Evolutionary conservation across 805 yeast genomes (phyloP), one percentile per base, ranked within the genome.

Genomic region (Metschnikowia lachancei): DNA sequence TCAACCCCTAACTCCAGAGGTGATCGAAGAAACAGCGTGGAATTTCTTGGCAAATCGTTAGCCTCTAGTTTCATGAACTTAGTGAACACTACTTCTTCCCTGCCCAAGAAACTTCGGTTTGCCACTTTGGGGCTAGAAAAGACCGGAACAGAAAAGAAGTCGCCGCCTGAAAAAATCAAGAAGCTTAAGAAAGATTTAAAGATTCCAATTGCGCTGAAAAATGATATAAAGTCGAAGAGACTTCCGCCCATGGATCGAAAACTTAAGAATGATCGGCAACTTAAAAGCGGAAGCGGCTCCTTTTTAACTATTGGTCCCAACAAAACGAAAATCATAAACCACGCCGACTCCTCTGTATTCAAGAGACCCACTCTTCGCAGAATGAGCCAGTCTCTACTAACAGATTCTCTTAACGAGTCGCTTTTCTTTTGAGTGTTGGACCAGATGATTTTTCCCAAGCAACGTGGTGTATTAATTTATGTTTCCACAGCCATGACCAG

Each of bases 311-410:
- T 44, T 11, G 72, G 74, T 12, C 72, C 72, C 8, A 74, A 75
- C 45, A 70, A 70, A 31, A 64, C 71, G 4, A 62, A 59, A 44
- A 64, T 68, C 6, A 61, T 75, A 17, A 62, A 66, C 18, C 80
- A 77, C 53, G 81, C 81, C 0, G 65, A 64, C 18, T 64, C 67
- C 3, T 67, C 76, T 1, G 60, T 58, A 4, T 63, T 70, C 47
- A 63, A 64, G 42, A 62, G 56, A 32, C 71, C 72, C 6, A 47
- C 67, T 8, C 52, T 66, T 12, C 62, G 74, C 11, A 63, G 72
- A 37, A 69, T 77, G 24, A 76, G 79, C 48, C 77, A 70, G 37
- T 39, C 43, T 41, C 37, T 51, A 7, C 43, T 55, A 11, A 44
- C 41, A 29, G 54, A 47, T 16, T 52, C 55, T 13, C 45, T 54